Evolutionary conservation across 192 early-diverging fungal species (phyloP).

Genomic region (Backusella tuberculispora): DNA sequence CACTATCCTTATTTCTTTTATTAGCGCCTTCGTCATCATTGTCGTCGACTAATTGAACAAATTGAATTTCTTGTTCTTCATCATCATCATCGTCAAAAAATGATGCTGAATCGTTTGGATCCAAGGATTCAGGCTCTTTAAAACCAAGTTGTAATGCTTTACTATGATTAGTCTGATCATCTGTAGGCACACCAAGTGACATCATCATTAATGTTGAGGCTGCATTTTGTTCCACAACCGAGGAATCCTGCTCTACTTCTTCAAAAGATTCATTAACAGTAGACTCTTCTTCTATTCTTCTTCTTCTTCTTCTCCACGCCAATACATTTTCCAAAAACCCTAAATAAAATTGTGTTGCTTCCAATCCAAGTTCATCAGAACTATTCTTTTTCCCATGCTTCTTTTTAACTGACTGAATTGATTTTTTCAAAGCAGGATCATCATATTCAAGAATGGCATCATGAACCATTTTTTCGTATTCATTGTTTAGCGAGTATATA

Average conservation of each 20-base stretch:
- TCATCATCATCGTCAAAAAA: conserved; percentile 14
- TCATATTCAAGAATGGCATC: conserved; percentile 43
- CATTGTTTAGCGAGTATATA: conserved; percentile 35
- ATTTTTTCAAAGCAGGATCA: conserved; percentile 33
- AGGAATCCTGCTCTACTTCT: not conserved
- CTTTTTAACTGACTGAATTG: conserved; percentile 37
- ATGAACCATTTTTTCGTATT: conserved; percentile 44
- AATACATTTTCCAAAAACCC: conserved; percentile 42
- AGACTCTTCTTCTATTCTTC: not conserved
- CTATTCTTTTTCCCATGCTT: conserved; percentile 50
- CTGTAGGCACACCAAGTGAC: not conserved
- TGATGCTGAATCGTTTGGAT: not conserved
- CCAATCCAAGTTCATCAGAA: conserved; percentile 38
- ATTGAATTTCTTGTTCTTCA: conserved; percentile 24
- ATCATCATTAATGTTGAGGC: not conserved
- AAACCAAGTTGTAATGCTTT: not conserved
- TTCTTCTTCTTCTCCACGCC: conserved; percentile 23
- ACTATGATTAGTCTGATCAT: not conserved
- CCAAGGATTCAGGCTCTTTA: not conserved
- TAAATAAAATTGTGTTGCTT: conserved; percentile 45
- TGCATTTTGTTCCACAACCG: not conserved
- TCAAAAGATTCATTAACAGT: not conserved
- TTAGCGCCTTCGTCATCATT: not conserved
- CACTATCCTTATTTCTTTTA: not conserved
- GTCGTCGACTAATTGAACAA: not conserved